Evolutionary conservation across 345 rosid species (phyloP).

Genomic region (Lumnitzera littorea): DNA sequence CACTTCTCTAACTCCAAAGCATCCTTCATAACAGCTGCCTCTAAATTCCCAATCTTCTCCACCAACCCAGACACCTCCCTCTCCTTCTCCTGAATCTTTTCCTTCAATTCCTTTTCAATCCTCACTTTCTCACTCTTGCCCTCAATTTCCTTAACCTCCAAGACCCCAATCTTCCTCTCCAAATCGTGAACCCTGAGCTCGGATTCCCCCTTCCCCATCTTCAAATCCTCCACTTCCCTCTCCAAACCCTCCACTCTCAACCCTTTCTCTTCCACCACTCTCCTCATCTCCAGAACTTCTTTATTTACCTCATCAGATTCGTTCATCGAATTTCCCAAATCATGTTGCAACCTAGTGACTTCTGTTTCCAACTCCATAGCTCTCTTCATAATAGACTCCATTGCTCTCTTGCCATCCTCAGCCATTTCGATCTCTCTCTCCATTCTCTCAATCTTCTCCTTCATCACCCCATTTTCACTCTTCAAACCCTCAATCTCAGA

Average conservation of each 20-base stretch:
- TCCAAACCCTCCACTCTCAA: conserved; percentile 29
- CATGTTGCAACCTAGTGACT: conserved; percentile 56
- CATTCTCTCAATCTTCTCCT: conserved; percentile 29
- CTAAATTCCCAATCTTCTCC: conserved; percentile 37
- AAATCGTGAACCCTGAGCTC: conserved; percentile 59
- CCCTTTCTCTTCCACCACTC: conserved; percentile 30
- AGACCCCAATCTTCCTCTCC: conserved; percentile 58
- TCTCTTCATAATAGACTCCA: conserved; percentile 40
- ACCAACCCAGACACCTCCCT: conserved; percentile 29
- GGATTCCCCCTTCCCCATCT: conserved; percentile 45
- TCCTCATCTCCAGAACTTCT: conserved; percentile 39
- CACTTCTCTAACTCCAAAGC: conserved; percentile 26
- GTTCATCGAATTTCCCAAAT: conserved; percentile 38
- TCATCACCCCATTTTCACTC: conserved; percentile 29
- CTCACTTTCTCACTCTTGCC: conserved; percentile 59
- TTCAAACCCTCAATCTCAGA: conserved; percentile 35
- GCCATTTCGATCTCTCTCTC: conserved; percentile 42
- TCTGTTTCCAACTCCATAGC: conserved; percentile 64
- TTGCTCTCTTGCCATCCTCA: conserved; percentile 39
- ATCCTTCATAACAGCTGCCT: conserved; percentile 23
- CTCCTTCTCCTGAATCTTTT: conserved; percentile 41
- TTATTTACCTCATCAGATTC: conserved; percentile 39
- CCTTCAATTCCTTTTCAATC: conserved; percentile 56
- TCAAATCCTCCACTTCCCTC: conserved; percentile 44
- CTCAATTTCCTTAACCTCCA: conserved; percentile 50